Evolutionary conservation across 2,329 filamentous ascomycete species (phyloP).

Genomic region (Phialemonium atrogriseum): DNA sequence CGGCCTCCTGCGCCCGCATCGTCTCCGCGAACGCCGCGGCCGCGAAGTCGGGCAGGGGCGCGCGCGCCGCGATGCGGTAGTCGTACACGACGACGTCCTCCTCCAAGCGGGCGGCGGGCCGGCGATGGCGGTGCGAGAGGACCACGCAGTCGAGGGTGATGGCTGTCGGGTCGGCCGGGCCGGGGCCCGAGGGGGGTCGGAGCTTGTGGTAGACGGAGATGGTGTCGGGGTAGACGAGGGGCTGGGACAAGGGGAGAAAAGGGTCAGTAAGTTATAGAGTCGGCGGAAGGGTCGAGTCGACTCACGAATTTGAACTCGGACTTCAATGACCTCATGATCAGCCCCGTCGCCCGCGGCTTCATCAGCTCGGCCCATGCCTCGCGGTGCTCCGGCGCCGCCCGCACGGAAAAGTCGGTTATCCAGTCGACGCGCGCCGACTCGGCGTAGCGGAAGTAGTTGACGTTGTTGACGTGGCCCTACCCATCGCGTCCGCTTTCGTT

Average conservation of each 20-base stretch:
- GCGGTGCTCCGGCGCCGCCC: constrained; percentile 52
- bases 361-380: constrained; percentile 62
- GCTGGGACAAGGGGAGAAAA: constrained; percentile 35
- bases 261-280: background rate
- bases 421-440: constrained; percentile 77
- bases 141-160: constrained; percentile 57
- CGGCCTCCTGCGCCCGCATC: constrained; percentile 43
- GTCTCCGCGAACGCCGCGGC: constrained; percentile 24
- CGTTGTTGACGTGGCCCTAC: constrained; percentile 76
- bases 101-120: constrained; percentile 62
- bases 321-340: constrained; percentile 74
- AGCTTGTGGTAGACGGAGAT: constrained; percentile 82
- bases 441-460: constrained; percentile 74
- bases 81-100: constrained; percentile 80
- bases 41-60: constrained; percentile 32
- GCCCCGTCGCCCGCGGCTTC: constrained; percentile 55
- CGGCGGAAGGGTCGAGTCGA: constrained; percentile 9
- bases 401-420: constrained; percentile 58
- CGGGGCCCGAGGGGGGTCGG: constrained; percentile 33
- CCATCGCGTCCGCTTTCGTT: background rate
- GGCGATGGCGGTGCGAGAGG: constrained; percentile 65
- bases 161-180: constrained; percentile 33
- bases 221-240: constrained; percentile 74
- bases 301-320: constrained; percentile 83
- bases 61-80: constrained; percentile 28